Percentiles rank a stretch among this genome's conserved stretches.
These are phyloP conservation scores for Cutaneotrichosporon sp. DNA, from an alignment of 1,284 basidiomycete species.

Conservation along the genomic window DNA sequence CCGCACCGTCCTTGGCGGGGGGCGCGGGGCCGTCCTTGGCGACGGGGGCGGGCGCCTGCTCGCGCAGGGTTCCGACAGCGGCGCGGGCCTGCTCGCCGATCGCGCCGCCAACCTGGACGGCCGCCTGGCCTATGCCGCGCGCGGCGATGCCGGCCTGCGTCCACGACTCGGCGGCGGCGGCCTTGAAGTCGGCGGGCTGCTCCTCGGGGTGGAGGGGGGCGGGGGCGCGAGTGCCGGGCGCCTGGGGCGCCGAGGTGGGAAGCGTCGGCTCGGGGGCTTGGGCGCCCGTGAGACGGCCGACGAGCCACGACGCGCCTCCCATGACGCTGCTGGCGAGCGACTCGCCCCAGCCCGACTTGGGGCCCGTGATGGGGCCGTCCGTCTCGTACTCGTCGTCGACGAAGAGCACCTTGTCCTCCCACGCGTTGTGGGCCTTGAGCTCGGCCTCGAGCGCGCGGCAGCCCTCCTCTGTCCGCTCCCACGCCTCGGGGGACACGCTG, in stretches of 20 bases:
- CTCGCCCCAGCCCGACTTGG: conserved; percentile 45
- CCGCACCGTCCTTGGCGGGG: conserved; percentile 3
- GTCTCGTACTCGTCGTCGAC: conserved; percentile 52
- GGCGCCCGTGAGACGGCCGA: conserved; percentile 8
- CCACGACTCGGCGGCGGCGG: conserved; percentile 43
- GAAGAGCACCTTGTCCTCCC: conserved; percentile 47
- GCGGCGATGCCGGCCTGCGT: conserved; percentile 47
- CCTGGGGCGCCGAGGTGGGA: conserved; percentile 23
- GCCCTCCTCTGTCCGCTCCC: conserved; percentile 45
- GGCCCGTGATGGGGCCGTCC: conserved; percentile 27
- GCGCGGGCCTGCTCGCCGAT: conserved; percentile 41
- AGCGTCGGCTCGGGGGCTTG: conserved; percentile 16
- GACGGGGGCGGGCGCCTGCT: conserved; percentile 3
- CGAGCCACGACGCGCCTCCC: conserved; percentile 12
- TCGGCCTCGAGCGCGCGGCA: conserved; percentile 37
- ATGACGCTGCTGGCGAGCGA: conserved; percentile 31
- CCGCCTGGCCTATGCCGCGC: conserved; percentile 41
- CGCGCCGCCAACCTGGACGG: conserved; percentile 38
- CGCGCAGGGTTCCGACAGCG: conserved; percentile 35
- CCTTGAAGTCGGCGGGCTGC: conserved; percentile 16
- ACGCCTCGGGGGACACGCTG: conserved; percentile 42
- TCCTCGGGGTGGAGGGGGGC: conserved; percentile 23
- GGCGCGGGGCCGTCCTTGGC: conserved; percentile 12
- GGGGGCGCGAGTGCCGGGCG: conserved; percentile 21
- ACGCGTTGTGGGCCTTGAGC: conserved; percentile 41